Base-by-base conservation (phyloP, 2,329 filamentous ascomycete genomes). In the Colletotrichum destructivum region DNA sequence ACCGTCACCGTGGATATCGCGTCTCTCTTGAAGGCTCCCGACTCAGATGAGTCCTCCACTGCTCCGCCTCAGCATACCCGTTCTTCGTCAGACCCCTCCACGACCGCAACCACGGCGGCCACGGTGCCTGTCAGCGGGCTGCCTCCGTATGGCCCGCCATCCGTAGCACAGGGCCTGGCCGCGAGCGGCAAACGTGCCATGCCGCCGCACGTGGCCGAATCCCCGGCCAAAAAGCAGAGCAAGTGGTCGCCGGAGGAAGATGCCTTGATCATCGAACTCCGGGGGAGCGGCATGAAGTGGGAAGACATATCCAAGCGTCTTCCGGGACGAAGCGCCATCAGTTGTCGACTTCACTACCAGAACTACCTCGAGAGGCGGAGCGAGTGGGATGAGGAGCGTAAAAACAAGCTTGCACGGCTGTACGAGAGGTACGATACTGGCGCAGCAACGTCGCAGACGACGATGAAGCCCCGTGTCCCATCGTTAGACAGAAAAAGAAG, bases 211-310 rank as follows among this genome's bases (percentile, higher is more conserved):
- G 83, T 84, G 18, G 80, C 85, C 42, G 88, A 91, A 76, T 93
- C 92, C 47, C 94, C 94, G 23, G 93, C 94, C 44, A 97, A 96
- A 85, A 97, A 96, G 84, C 95, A 98, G 82, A 97, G 94, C 79
- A 98, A 98, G 83, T 98, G 96, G 96, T 97, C 94, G 6, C 88
- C 93, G 0, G 94, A 98, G 73, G 96, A 98, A 81, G 95, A 98
- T 82, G 90, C 93, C n/a, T 85, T 96, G 60, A 98, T 98, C 77
- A 98, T 98, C 77, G 94, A 97, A 81, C 89, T 98, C 73, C 91
- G 96, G 69, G 94, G 94, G 47, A 92, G 92, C 76, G 94, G 94
- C 11, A 98, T 98, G 94, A 98, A 98, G 81, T 98, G 96, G 96
- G 96, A 98, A 80, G 96, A 98, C 82, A 98, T 98, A 77, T 97